A percentile compares a stretch with the other conserved stretches of the same genome.
Conservation (phyloP, 1,284 basidiomycete species). For the Ganoderma multipileum region DNA sequence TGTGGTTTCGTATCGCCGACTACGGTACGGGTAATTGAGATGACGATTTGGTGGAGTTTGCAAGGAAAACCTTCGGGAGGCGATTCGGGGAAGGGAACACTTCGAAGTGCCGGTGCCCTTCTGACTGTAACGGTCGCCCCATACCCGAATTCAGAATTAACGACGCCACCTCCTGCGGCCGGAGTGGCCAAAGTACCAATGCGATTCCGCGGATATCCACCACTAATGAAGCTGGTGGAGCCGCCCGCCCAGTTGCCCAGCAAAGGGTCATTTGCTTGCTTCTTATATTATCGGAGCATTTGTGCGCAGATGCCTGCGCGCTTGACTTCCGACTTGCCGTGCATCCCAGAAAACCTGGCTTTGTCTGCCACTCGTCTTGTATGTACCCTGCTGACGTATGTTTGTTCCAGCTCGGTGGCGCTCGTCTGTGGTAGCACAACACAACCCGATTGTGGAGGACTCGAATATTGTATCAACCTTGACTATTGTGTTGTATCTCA, state of each 20-base stretch:
- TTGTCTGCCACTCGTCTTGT: background rate
- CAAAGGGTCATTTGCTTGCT: background rate
- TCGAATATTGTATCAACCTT: conserved; percentile 21
- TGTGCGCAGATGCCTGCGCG: background rate
- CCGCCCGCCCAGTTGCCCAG: background rate
- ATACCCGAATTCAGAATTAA: background rate
- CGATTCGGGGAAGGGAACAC: background rate
- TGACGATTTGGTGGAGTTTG: background rate
- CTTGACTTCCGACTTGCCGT: background rate
- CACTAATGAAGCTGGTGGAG: too few species aligned
- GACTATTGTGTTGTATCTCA: conserved; percentile 19
- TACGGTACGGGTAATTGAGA: background rate
- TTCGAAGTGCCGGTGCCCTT: background rate
- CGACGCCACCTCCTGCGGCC: too few species aligned
- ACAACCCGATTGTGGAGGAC: conserved; percentile 2
- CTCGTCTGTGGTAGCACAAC: conserved; percentile 10
- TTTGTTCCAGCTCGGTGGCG: conserved; percentile 19
- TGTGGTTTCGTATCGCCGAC: background rate
- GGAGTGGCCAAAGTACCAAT: background rate
- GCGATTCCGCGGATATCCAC: background rate
- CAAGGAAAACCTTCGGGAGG: background rate
- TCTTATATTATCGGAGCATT: background rate
- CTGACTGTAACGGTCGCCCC: background rate
- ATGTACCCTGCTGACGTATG: background rate
- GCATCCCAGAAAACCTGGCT: background rate